phyloP scores from a whole-genome alignment of 805 yeast genomes.

The Scheffersomyces ergatensis region DNA sequence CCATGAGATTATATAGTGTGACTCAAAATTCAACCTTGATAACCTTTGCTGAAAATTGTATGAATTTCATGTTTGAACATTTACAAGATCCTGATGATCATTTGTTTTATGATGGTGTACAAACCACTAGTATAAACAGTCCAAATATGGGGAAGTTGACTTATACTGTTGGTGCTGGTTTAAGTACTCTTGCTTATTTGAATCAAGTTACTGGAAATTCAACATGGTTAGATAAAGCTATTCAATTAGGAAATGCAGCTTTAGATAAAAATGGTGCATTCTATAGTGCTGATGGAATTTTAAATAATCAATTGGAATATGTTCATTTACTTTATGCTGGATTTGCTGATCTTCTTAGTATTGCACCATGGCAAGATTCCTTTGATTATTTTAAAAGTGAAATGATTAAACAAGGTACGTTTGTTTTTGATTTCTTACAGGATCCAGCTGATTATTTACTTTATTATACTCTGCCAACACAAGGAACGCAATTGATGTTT shows the following conservation, averaged over 20 bases:
- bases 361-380: conserved; percentile 3
- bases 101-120: conserved; percentile 20
- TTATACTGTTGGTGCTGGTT: conserved; percentile 25
- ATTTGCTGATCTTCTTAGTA: conserved; percentile 18
- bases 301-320: conserved; percentile 24
- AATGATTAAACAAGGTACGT: conserved; percentile 7
- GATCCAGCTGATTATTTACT: conserved; percentile 10
- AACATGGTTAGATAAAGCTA: conserved; percentile 13
- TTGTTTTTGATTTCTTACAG: conserved; percentile 9
- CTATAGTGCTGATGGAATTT: conserved; percentile 13
- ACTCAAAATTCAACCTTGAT: conserved; percentile 12
- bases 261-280: conserved; percentile 14
- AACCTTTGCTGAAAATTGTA: conserved; percentile 14
- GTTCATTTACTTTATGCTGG: conserved; percentile 24
- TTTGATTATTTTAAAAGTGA: conserved; percentile 2
- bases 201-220: conserved; percentile 11
- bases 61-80: conserved; percentile 7
- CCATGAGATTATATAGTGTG: conserved; percentile 16
- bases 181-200: conserved; percentile 22
- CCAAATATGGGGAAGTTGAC: conserved; percentile 26
- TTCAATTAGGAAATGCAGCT: conserved; percentile 17
- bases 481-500: conserved; percentile 5
- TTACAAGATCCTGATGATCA: conserved; percentile 16
- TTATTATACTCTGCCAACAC: conserved; percentile 10
- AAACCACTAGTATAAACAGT: conserved; percentile 7